Conservation (phyloP, 1,284 basidiomycete genomes). For the Trametes pubescens region DNA sequence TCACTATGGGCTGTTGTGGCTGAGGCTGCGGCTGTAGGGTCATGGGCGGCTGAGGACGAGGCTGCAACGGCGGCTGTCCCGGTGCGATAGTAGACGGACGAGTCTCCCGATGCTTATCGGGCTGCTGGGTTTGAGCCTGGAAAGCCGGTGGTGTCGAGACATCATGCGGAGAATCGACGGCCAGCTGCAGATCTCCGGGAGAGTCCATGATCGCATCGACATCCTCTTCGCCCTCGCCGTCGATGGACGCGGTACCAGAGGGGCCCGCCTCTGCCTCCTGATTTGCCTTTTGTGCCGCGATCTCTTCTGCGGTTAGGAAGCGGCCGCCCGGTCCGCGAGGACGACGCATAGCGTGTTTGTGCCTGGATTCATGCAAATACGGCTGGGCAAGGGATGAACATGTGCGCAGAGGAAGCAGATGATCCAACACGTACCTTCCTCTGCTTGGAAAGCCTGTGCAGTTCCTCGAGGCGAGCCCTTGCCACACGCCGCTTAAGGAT, state of each 20-base stretch:
- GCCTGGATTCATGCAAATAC: constrained; percentile 96
- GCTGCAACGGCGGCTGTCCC: constrained; percentile 34
- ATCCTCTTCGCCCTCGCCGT: constrained; percentile 49
- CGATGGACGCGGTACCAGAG: constrained; percentile 41
- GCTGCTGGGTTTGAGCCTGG: constrained; percentile 25
- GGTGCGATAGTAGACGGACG: constrained; percentile 21
- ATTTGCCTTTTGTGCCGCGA: constrained; percentile 75
- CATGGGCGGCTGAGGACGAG: constrained; percentile 33
- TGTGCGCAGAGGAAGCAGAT: constrained; percentile 8
- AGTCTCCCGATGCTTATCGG: constrained; percentile 30
- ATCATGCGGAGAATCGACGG: constrained; percentile 37
- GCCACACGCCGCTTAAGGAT: constrained; percentile 93
- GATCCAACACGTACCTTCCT: constrained; percentile 72
- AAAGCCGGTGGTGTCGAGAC: constrained; percentile 22
- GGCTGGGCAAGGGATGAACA: constrained; percentile 61
- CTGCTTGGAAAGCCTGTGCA: constrained; percentile 89
- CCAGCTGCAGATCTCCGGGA: constrained; percentile 38
- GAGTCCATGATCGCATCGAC: constrained; percentile 42
- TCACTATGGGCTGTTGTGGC: constrained; percentile 24
- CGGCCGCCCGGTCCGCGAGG: constrained; percentile 96
- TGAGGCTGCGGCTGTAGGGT: constrained; percentile 16
- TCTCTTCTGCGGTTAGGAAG: constrained; percentile 95
- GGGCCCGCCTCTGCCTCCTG: constrained; percentile 42
- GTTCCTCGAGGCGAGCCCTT: constrained; percentile 88
- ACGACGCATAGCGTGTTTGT: constrained; percentile 97